Evolutionary conservation across 169 alveolate genomes (phyloP).

Genomic region (Eimeria tenella): DNA sequence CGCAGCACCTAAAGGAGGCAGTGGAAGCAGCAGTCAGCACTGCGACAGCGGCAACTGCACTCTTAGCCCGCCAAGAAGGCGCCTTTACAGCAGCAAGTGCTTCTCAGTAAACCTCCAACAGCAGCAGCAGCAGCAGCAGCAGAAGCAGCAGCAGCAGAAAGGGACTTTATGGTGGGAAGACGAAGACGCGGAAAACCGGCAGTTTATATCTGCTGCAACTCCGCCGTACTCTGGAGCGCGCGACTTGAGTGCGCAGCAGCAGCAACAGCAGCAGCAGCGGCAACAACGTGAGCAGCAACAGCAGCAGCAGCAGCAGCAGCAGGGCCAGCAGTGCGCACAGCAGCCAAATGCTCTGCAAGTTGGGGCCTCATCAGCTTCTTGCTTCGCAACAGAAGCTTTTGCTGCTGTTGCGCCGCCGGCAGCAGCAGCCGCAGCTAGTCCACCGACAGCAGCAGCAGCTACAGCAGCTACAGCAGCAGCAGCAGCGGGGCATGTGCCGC

Average conservation of each 20-base stretch:
- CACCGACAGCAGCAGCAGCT: neutral
- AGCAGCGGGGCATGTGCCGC: neutral
- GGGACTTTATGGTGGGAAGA: constrained; percentile 63
- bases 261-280: neutral
- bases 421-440: neutral
- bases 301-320: constrained; percentile 1
- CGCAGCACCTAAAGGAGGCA: neutral
- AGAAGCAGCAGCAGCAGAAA: constrained; percentile 9
- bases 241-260: neutral
- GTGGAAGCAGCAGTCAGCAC: neutral
- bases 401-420: neutral
- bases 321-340: neutral
- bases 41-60: neutral
- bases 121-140: constrained; percentile 43
- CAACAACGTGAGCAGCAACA: neutral
- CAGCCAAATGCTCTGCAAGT: neutral
- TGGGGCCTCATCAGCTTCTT: neutral
- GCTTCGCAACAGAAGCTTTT: neutral
- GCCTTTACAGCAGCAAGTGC: neutral
- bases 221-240: neutral
- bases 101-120: neutral
- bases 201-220: neutral
- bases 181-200: neutral
- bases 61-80: neutral
- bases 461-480: neutral